Evolutionary conservation across 805 yeast species (phyloP).

Genomic region (Hemisphaericaspora nanyangensis): DNA sequence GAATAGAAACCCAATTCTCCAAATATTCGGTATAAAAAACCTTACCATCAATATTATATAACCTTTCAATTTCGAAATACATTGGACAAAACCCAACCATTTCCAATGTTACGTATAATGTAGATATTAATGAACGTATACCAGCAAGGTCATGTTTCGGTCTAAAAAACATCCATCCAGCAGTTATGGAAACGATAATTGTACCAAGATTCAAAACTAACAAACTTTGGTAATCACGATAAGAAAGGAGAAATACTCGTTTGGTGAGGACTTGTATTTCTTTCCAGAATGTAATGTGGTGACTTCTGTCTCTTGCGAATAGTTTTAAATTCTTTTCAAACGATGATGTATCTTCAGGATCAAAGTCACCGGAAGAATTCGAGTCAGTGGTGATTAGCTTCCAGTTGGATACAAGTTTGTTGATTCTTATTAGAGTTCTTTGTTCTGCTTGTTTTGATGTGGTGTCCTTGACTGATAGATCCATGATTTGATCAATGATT

Average conservation of each 20-base stretch:
- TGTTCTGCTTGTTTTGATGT: conserved; percentile 22
- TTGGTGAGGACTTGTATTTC: conserved; percentile 33
- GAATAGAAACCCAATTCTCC: conserved; percentile 62
- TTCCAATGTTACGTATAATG: conserved; percentile 35
- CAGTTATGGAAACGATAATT: conserved; percentile 50
- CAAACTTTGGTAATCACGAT: conserved; percentile 31
- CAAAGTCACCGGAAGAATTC: background rate
- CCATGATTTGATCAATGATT: conserved; percentile 32
- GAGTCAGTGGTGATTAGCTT: conserved; percentile 4
- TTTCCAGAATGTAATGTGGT: conserved; percentile 21
- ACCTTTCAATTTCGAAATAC: conserved; percentile 35
- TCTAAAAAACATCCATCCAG: conserved; percentile 74
- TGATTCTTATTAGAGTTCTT: conserved; percentile 20
- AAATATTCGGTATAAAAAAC: conserved; percentile 55
- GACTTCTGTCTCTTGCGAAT: conserved; percentile 11
- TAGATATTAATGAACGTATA: conserved; percentile 50
- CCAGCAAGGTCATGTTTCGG: conserved; percentile 63
- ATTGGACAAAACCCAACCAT: conserved; percentile 38
- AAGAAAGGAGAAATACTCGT: conserved; percentile 29
- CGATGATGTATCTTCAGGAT: background rate
- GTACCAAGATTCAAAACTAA: conserved; percentile 37
- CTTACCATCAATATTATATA: conserved; percentile 36
- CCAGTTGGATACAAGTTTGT: conserved; percentile 20
- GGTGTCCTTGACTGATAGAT: conserved; percentile 33
- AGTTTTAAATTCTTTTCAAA: conserved; percentile 10